Evolutionary conservation across 225 moss, liverwort and hornwort genomes (phyloP).

Genomic region (Sphagnum tenellum): DNA sequence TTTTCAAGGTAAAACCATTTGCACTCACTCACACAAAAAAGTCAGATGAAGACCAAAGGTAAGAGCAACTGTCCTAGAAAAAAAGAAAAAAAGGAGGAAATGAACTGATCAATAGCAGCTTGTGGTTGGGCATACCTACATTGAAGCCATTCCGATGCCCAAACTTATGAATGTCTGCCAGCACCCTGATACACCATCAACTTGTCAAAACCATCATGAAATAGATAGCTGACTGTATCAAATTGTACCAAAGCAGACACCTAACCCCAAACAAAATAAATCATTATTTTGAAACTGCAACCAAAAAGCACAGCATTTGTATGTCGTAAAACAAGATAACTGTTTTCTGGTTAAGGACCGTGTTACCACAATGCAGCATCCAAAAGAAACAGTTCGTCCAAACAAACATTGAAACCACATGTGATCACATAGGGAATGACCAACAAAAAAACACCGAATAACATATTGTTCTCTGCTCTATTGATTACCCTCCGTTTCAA

Average conservation of each 20-base stretch:
- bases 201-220: too few relatives aligned
- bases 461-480: slow-evolving; percentile 3
- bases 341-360: background rate
- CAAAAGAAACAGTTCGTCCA: too few relatives aligned
- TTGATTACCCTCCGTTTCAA: slow-evolving; percentile 12
- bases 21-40: background rate
- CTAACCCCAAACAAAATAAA: slow-evolving; percentile 16
- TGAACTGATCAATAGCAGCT: background rate
- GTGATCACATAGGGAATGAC: too few relatives aligned
- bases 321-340: background rate
- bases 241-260: slow-evolving; percentile 4
- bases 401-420: too few relatives aligned
- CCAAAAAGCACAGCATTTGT: slow-evolving; percentile 3
- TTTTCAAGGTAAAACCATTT: background rate
- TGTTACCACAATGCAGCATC: background rate
- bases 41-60: background rate
- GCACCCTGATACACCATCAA: slow-evolving; percentile 45
- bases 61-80: background rate
- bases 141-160: slow-evolving; percentile 91
- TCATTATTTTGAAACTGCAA: too few relatives aligned
- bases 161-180: slow-evolving; percentile 81
- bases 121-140: slow-evolving; percentile 32
- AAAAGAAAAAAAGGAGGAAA: background rate
- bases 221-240: too few relatives aligned
- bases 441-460: slow-evolving; percentile 4